A percentile compares a stretch with the other conserved stretches of the same genome.
Evolutionary conservation across 176 grass and related monocot genomes (phyloP).

Genomic region (Bothriochloa decipiens): DNA sequence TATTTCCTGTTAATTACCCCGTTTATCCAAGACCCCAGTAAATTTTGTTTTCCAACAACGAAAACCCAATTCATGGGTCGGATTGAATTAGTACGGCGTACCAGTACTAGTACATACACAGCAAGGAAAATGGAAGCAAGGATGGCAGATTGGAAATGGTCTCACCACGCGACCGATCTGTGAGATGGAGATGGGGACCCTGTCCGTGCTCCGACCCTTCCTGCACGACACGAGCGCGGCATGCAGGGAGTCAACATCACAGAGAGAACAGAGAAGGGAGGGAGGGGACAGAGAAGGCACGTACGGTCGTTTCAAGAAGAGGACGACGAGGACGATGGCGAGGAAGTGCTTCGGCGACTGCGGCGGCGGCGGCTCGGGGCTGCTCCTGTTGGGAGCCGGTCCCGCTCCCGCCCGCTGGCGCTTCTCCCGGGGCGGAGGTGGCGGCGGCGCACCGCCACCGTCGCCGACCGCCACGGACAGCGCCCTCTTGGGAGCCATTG

Average conservation of each 20-base stretch:
- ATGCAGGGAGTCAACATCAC: not conserved
- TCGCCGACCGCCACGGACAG: not conserved
- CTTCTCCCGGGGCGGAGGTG: not conserved
- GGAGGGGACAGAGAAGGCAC: not conserved
- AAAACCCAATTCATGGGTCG: not conserved
- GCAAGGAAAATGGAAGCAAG: not conserved
- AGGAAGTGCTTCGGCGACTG: not conserved
- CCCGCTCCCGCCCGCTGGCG: not conserved
- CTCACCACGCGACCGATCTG: not conserved
- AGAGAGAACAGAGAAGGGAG: too few relatives aligned
- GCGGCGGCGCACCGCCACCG: not conserved
- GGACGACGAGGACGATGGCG: slow-evolving; percentile 1
- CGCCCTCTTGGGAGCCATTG: slow-evolving; percentile 10
- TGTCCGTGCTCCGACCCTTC: not conserved
- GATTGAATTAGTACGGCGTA: not conserved
- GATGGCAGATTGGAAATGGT: not conserved
- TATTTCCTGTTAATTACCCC: too few relatives aligned
- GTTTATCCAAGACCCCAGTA: too few relatives aligned
- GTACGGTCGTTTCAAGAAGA: slow-evolving; percentile 7
- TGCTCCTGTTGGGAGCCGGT: not conserved
- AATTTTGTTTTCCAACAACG: too few relatives aligned
- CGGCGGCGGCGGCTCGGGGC: not conserved
- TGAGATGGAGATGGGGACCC: not conserved
- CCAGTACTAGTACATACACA: not conserved
- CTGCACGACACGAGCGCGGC: slow-evolving; percentile 5